These are phyloP conservation scores for Thermomyces lanuginosus DNA, from an alignment of 2,329 filamentous ascomycete species.

Conservation along the genomic window DNA sequence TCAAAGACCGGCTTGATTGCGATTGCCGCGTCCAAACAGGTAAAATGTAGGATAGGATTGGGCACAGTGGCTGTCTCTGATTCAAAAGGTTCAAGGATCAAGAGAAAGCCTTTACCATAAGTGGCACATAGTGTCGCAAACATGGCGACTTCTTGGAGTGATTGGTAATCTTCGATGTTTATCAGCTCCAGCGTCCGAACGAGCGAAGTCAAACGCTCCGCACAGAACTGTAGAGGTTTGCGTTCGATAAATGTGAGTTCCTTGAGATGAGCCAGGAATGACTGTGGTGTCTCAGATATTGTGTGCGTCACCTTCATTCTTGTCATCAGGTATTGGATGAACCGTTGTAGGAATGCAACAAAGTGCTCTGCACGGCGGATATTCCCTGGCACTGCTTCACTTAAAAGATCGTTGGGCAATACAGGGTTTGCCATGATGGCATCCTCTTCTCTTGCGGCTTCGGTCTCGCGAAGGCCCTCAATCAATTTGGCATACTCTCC, in stretches of 20 bases:
- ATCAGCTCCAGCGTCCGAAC: constrained; percentile 89
- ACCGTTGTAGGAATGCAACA: constrained; percentile 81
- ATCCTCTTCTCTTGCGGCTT: constrained; percentile 81
- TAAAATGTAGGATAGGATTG: constrained; percentile 93
- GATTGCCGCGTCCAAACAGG: constrained; percentile 90
- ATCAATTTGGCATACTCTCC: constrained; percentile 93
- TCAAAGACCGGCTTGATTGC: constrained; percentile 97
- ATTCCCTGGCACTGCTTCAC: constrained; percentile 91
- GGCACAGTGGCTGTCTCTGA: constrained; percentile 89
- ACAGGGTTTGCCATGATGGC: constrained; percentile 95
- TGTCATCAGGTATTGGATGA: constrained; percentile 95
- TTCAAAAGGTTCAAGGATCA: constrained; percentile 95
- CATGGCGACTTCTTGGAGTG: constrained; percentile 89
- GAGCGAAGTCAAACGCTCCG: constrained; percentile 82
- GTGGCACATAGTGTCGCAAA: constrained; percentile 93
- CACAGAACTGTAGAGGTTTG: constrained; percentile 83
- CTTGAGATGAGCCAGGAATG: constrained; percentile 80
- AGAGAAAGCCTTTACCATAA: constrained; percentile 87
- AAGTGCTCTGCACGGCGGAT: constrained; percentile 94
- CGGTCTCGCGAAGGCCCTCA: constrained; percentile 72
- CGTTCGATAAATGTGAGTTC: constrained; percentile 96
- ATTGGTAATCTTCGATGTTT: constrained; percentile 95
- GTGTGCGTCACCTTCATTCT: constrained; percentile 97
- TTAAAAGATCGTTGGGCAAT: constrained; percentile 79
- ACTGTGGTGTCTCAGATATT: constrained; percentile 90